Base-by-base conservation (phyloP, 352 stramenopile species). In the Phytophthora boehmeriae region DNA sequence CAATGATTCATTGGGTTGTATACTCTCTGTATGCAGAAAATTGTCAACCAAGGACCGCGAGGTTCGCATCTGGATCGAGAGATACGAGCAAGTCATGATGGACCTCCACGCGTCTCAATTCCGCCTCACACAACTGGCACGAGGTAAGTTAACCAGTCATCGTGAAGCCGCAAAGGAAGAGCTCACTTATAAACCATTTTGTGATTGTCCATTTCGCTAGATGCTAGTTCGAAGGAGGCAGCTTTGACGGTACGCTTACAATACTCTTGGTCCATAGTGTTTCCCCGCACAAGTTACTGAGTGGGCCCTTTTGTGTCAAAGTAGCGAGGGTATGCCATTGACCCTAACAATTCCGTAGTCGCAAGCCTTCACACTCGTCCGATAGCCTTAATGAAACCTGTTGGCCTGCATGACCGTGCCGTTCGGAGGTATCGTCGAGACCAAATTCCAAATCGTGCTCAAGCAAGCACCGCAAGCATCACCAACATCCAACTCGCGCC, bases 51-150 rank as follows among this genome's bases (percentile, higher is more conserved):
- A 85, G 27, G 76, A 88, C 16, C 59, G 68, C 1, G 81, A 92
- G 58, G 76, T 89, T 6, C 70, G 71, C 6, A 47, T 89, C 2
- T 94, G 85, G 85, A 90, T 92, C 25, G 73, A 91, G 46, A 72
- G 83, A 44, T 94, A 94, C 43, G 84, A 94, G 30, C 85, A 94
- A 54, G 85, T 90, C 20, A 94, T 92, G 83, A 75, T 94, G 62
- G 85, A 94, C 51, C 68, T 94, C 8, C 85, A 94, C 46, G 83
- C 76, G 8, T 76, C 85, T 5, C 85, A 94, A 60, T 85, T 89
- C 49, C 79, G 76, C 1, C 70, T 92, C 20, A 81, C 82, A 2
- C 83, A 92, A 54, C 13, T 81, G 1, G 81, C 83, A 9, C 63
- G 81, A 82, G 79, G 82, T 90, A 58, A n/a, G 30, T 1, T 36